phyloP scores from a whole-genome alignment of 768 basidiomycete genomes.

The Tubosaeta sp. region DNA sequence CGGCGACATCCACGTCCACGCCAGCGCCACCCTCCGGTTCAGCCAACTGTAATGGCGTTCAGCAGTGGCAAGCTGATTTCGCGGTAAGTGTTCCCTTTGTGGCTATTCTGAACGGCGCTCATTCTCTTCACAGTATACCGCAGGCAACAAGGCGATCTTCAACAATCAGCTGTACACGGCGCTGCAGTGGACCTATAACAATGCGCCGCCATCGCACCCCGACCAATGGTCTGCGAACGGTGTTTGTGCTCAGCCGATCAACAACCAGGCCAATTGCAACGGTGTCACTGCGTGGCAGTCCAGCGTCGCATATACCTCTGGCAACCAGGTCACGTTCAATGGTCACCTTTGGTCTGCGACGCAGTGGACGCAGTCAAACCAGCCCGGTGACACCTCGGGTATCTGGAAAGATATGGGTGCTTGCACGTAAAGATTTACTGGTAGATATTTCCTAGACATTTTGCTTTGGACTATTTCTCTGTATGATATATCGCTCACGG shows the following conservation, averaged over 20 bases:
- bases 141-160: constrained; percentile 22
- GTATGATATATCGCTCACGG: neutral
- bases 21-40: neutral
- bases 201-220: constrained; percentile 5
- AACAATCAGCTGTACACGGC: constrained; percentile 20
- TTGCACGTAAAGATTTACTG: constrained; percentile 14
- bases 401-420: constrained; percentile 21
- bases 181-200: constrained; percentile 26
- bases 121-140: constrained; percentile 17
- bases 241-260: constrained; percentile 17
- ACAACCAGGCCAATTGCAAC: constrained; percentile 19
- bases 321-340: constrained; percentile 14
- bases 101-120: neutral
- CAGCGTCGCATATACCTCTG: constrained; percentile 13
- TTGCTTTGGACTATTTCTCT: neutral
- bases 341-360: constrained; percentile 19
- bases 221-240: constrained; percentile 17
- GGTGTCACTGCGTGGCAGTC: constrained; percentile 21
- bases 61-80: constrained; percentile 21
- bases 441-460: neutral
- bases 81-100: constrained; percentile 12
- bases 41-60: constrained; percentile 11
- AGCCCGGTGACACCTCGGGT: constrained; percentile 25
- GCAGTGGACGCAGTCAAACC: constrained; percentile 21
- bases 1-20: no score